phyloP scores from a whole-genome alignment of 441 rosid genomes.

The Brassica balearica region DNA sequence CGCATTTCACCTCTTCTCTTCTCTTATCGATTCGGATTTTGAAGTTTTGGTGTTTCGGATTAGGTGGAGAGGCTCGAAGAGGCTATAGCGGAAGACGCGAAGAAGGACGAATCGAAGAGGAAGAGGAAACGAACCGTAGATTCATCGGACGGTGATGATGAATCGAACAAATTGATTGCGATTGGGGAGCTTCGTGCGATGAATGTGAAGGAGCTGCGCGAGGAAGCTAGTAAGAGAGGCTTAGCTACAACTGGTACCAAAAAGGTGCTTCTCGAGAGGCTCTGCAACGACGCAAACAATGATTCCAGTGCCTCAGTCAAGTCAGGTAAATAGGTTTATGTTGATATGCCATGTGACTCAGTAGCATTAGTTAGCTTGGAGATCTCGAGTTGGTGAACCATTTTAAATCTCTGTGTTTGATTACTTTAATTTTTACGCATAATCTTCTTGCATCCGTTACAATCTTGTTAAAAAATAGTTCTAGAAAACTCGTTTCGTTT shows the following conservation, averaged over 20 bases:
- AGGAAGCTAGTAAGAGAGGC: conserved; percentile 62
- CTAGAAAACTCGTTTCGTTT: too few relatives aligned
- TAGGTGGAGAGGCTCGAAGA: conserved; percentile 46
- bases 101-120: conserved; percentile 29
- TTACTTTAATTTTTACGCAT: too few relatives aligned
- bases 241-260: conserved; percentile 61
- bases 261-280: conserved; percentile 63
- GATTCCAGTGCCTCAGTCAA: conserved; percentile 19
- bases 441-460: neutral
- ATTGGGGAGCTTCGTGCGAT: conserved; percentile 53
- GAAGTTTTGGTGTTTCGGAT: neutral
- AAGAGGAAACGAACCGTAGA: conserved; percentile 57
- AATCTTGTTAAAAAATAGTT: too few relatives aligned
- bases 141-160: conserved; percentile 32
- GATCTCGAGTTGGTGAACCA: neutral
- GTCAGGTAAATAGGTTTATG: conserved; percentile 30
- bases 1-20: neutral
- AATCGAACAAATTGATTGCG: conserved; percentile 53
- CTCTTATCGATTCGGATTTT: neutral
- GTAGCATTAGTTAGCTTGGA: neutral
- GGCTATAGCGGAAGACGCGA: conserved; percentile 1
- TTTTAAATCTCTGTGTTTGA: neutral
- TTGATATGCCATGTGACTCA: neutral
- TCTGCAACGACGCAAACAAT: conserved; percentile 47
- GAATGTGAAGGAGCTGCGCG: conserved; percentile 70